Conservation (phyloP, 1,284 basidiomycete species). For the Naganishia cerealis region DNA sequence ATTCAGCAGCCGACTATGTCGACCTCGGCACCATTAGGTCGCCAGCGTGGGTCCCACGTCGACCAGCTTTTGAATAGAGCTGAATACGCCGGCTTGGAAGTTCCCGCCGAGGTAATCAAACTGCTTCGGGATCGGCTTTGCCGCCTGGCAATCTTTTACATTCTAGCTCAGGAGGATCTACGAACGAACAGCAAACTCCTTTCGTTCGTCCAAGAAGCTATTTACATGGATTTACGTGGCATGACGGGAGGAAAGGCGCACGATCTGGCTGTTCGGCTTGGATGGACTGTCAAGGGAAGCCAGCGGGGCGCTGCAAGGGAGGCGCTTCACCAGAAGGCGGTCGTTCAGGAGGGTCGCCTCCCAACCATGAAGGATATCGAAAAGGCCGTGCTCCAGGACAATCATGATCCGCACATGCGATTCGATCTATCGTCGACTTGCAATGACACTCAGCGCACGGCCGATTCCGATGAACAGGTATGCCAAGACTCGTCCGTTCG, state of each 20-base stretch:
- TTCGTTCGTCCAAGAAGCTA: slow-evolving; percentile 23
- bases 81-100: slow-evolving; percentile 3
- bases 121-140: slow-evolving; percentile 44
- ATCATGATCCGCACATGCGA: slow-evolving; percentile 13
- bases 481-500: background rate
- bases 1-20: background rate
- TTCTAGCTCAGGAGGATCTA: slow-evolving; percentile 34
- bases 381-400: slow-evolving; percentile 3
- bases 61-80: slow-evolving; percentile 10
- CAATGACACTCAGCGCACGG: background rate
- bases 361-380: slow-evolving; percentile 17
- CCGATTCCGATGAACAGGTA: background rate
- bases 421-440: background rate
- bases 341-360: slow-evolving; percentile 12
- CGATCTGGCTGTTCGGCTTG: slow-evolving; percentile 42
- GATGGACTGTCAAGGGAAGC: slow-evolving; percentile 35
- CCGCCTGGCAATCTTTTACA: slow-evolving; percentile 43
- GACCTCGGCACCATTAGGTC: background rate
- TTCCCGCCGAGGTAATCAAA: slow-evolving; percentile 39
- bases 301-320: slow-evolving; percentile 6
- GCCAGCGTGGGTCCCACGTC: background rate
- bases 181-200: slow-evolving; percentile 1
- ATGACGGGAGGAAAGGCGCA: slow-evolving; percentile 42
- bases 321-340: slow-evolving; percentile 14
- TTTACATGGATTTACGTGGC: slow-evolving; percentile 39